These are phyloP conservation scores for Emmonsiellopsis sp. DNA, from an alignment of 2,329 filamentous ascomycete genomes.

Conservation along the genomic window DNA sequence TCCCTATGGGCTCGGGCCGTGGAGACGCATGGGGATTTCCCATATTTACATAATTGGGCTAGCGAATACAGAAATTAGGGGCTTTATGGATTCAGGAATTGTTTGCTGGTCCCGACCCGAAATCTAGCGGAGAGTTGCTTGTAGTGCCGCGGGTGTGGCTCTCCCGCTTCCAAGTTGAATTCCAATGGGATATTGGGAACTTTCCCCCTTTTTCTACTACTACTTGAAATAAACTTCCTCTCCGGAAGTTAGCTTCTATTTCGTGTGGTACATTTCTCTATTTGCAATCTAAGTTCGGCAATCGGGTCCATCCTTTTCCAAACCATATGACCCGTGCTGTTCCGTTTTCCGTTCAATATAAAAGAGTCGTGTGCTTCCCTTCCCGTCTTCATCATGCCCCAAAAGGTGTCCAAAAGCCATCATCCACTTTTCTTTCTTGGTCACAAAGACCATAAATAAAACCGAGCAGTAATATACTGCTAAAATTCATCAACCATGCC, in stretches of 20 bases:
- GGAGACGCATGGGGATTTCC: neutral
- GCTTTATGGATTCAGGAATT: neutral
- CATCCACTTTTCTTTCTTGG: neutral
- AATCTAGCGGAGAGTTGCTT: neutral
- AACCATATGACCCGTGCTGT: too few relatives aligned
- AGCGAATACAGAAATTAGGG: neutral
- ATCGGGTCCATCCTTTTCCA: too few relatives aligned
- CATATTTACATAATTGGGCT: slow-evolving; percentile 1
- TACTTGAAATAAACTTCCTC: too few relatives aligned
- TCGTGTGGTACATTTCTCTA: too few relatives aligned
- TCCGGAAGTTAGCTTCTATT: too few relatives aligned
- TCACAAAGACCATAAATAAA: too few relatives aligned
- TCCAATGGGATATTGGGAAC: too few relatives aligned
- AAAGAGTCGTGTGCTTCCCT: neutral
- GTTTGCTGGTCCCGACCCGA: neutral
- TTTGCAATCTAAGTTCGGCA: too few relatives aligned
- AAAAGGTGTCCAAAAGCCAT: neutral
- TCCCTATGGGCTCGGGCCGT: neutral
- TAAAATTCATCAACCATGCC: neutral
- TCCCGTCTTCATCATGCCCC: neutral
- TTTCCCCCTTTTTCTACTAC: too few relatives aligned
- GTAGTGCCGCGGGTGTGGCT: too few relatives aligned
- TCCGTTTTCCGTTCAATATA: neutral
- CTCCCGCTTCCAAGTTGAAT: too few relatives aligned
- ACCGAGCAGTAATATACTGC: too few relatives aligned